Percentiles rank a stretch among this genome's conserved stretches.
phyloP scores from a whole-genome alignment of 2,329 filamentous ascomycete genomes.

The Graphilbum ipis-grandicollis region DNA sequence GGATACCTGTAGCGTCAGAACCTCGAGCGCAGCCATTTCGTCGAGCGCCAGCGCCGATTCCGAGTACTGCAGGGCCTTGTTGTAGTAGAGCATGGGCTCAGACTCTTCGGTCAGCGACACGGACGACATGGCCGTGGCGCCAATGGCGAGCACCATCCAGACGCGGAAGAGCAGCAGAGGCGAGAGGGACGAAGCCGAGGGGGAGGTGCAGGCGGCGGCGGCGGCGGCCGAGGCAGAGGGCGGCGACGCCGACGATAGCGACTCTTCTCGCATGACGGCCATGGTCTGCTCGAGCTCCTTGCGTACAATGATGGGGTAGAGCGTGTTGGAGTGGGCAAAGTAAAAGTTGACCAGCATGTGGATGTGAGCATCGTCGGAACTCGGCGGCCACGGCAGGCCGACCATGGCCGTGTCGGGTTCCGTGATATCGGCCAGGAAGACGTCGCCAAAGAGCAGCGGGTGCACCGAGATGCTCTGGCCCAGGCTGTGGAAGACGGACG shows the following conservation, averaged over 20 bases:
- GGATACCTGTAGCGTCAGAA: constrained; percentile 26
- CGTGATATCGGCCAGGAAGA: constrained; percentile 12
- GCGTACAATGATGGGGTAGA: constrained; percentile 24
- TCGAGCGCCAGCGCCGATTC: constrained; percentile 19
- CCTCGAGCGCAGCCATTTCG: constrained; percentile 25
- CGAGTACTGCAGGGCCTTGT: constrained; percentile 23
- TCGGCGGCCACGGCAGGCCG: constrained; percentile 7
- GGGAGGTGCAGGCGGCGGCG: no score
- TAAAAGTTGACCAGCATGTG: constrained; percentile 22
- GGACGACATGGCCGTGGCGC: constrained; percentile 24
- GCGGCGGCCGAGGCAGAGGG: no score
- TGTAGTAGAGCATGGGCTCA: constrained; percentile 23
- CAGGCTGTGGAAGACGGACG: constrained; percentile 10
- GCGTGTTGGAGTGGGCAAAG: constrained; percentile 27
- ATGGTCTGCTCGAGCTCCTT: constrained; percentile 18
- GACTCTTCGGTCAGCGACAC: constrained; percentile 24
- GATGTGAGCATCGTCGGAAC: constrained; percentile 12
- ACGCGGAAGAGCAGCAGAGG: constrained; percentile 21
- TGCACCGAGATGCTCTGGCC: constrained; percentile 12
- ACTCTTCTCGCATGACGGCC: constrained; percentile 14
- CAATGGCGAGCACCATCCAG: constrained; percentile 32
- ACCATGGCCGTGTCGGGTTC: constrained; percentile 2
- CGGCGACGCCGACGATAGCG: constrained; percentile 11
- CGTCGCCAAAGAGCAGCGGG: constrained; percentile 15
- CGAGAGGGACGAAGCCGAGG: constrained; percentile 12